Evolutionary conservation across 2,329 filamentous ascomycete species (phyloP), one percentile per base, ranked within the genome.

Genomic region (Nemania serpens): DNA sequence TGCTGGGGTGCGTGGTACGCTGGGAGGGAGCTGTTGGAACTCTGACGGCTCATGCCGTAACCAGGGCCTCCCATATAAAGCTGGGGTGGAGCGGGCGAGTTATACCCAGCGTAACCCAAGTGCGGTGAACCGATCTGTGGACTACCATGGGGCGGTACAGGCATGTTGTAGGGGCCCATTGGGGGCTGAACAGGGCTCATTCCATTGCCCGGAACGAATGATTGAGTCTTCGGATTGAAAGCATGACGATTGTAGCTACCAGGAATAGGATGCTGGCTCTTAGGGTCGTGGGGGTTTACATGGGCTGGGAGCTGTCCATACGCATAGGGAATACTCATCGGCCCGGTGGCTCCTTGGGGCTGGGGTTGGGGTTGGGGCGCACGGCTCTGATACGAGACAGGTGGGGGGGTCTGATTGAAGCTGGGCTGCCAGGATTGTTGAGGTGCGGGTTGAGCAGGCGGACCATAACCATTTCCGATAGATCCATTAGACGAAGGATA

Each of bases 151-250:
- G 79, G 46, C 17, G 55, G 80, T 41, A 77, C 78, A 9, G 77
- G 77, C 36, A 79, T 79, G 45, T 75, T 80, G 62, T 81, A 85
- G 0, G 79, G 78, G 15, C 78, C 78, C 62, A 80, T 77, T 5
- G 81, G 77, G 34, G 77, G 77, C 42, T 80, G 81, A 65, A 81
- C 78, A 3, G 81, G 77, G 33, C 78, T 75, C 73, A 83, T 80
- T 25, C 79, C 78, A 64, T 75, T 80, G 62, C 85, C 80, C 1
- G 94, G 94, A 22, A 97, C 86, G 75, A 98, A 97, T 0, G 93
- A 91, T 71, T 96, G 91, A 15, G 91, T 97, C 77, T 96, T 93
- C 0, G 93, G 94, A 72, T 97, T 97, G 79, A 98, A 97, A 12
- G 90, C 87, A 69, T 92, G 91, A 59, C 93, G 84, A 71, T 90